Evolutionary conservation across 495 filamentous ascomycete species (phyloP).

Genomic region (Peziza echinospora): DNA sequence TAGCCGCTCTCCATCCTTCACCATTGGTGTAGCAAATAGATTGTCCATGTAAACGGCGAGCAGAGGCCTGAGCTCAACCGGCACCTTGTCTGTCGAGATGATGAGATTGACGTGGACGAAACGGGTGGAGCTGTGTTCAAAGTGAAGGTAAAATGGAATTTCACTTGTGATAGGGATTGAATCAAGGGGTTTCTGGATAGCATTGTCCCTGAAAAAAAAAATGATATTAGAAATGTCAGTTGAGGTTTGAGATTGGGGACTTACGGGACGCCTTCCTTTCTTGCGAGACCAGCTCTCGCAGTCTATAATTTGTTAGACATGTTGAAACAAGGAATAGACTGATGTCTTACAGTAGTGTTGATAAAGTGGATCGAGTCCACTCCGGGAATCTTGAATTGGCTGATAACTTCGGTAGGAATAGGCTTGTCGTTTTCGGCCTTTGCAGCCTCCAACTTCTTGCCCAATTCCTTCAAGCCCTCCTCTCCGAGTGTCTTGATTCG

Average conservation of each 20-base stretch:
- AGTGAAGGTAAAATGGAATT: constrained; percentile 79
- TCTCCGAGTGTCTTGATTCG: constrained; percentile 41
- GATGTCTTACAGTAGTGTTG: constrained; percentile 36
- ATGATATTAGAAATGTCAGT: constrained; percentile 1
- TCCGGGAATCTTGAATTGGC: constrained; percentile 56
- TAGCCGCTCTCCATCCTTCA: constrained; percentile 51
- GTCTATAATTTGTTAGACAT: constrained; percentile 24
- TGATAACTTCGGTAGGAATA: constrained; percentile 55
- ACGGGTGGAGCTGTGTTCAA: constrained; percentile 72
- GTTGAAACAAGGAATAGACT: too few relatives aligned
- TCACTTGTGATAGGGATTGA: constrained; percentile 30
- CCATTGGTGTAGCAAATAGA: constrained; percentile 81
- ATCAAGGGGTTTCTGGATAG: constrained; percentile 58
- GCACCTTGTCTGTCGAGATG: constrained; percentile 51
- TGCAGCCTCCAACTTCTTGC: constrained; percentile 52
- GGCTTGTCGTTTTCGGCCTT: constrained; percentile 64
- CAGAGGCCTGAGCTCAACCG: constrained; percentile 55
- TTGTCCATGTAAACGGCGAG: constrained; percentile 67
- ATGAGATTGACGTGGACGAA: constrained; percentile 69
- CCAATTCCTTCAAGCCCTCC: constrained; percentile 45
- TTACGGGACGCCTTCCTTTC: constrained; percentile 35
- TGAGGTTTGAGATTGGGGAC: constrained; percentile 1
- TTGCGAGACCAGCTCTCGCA: constrained; percentile 62
- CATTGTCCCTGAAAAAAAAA: constrained; percentile 38
- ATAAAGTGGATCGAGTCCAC: constrained; percentile 86